These are phyloP conservation scores for Mucor saturninus DNA, from an alignment of 371 early-diverging fungal genomes.

Conservation along the genomic window DNA sequence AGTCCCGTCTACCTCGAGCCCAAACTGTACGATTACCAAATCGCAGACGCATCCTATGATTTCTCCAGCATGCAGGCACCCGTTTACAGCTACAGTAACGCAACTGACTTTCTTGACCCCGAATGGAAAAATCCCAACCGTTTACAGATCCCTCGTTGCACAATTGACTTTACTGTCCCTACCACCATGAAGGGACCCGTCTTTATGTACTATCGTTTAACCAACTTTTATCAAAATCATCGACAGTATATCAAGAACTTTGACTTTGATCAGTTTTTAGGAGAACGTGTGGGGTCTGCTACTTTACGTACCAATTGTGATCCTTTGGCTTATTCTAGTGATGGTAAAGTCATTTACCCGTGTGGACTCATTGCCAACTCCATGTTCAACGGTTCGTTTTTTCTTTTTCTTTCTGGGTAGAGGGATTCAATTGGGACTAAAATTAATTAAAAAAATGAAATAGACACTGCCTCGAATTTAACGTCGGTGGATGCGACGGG, in stretches of 20 bases:
- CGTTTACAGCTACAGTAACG: constrained; percentile 38
- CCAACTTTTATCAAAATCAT: constrained; percentile 99
- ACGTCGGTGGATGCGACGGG: constrained; percentile 8
- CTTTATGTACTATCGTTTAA: constrained; percentile 93
- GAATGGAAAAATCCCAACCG: constrained; percentile 46
- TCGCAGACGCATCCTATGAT: constrained; percentile 20
- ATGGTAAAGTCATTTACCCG: constrained; percentile 75
- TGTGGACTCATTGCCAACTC: constrained; percentile 99
- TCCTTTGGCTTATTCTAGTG: constrained; percentile 55
- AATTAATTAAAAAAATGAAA: background rate
- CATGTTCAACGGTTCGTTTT: constrained; percentile 82
- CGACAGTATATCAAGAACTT: constrained; percentile 94
- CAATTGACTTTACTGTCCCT: constrained; percentile 77
- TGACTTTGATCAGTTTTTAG: constrained; percentile 83
- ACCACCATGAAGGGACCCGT: constrained; percentile 77
- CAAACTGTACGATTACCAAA: constrained; percentile 27
- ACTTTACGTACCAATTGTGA: constrained; percentile 45
- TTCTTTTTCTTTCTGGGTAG: background rate
- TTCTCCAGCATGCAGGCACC: constrained; percentile 30
- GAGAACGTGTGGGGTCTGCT: constrained; percentile 37
- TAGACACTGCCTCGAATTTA: constrained; percentile 35
- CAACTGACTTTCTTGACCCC: constrained; percentile 36
- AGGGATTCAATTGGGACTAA: no score
- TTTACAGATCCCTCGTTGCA: constrained; percentile 64
- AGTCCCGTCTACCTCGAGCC: constrained; percentile 38